Percentiles rank a stretch among this genome's conserved stretches.
These are phyloP conservation scores for Stentor coeruleus DNA, from an alignment of 73 alveolate genomes.

Conservation along the genomic window DNA sequence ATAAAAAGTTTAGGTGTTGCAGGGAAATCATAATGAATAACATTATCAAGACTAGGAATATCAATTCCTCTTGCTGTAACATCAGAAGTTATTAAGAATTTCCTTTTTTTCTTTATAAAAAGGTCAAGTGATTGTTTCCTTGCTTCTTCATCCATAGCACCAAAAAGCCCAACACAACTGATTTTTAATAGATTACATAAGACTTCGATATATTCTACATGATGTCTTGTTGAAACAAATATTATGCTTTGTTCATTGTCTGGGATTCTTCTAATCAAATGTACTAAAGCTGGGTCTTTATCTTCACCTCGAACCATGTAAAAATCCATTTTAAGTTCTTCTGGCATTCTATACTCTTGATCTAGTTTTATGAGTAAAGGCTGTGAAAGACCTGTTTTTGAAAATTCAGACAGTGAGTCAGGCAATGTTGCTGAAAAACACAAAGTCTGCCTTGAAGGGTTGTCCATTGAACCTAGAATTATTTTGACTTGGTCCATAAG, in stretches of 20 bases:
- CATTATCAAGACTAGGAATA: constrained; percentile 92
- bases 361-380: constrained; percentile 84
- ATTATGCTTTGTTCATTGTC: constrained; percentile 79
- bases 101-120: constrained; percentile 72
- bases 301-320: constrained; percentile 74
- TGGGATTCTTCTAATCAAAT: constrained; percentile 40
- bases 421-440: constrained; percentile 97
- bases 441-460: constrained; percentile 60
- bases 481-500: constrained; percentile 86
- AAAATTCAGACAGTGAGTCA: constrained; percentile 80
- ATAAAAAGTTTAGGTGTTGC: constrained; percentile 89
- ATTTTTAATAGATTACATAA: constrained; percentile 65
- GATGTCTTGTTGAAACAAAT: constrained; percentile 94
- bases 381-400: constrained; percentile 91
- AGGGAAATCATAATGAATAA: constrained; percentile 95
- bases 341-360: constrained; percentile 90
- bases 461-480: constrained; percentile 69
- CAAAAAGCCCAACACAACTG: constrained; percentile 76
- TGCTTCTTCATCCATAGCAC: constrained; percentile 88
- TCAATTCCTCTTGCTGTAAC: constrained; percentile 98
- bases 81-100: constrained; percentile 91
- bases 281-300: constrained; percentile 78
- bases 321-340: constrained; percentile 76
- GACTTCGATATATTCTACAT: constrained; percentile 86
- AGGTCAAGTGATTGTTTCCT: constrained; percentile 78